These are phyloP conservation scores for Ascosphaera apis DNA, from an alignment of 2,329 filamentous ascomycete species.

Conservation along the genomic window DNA sequence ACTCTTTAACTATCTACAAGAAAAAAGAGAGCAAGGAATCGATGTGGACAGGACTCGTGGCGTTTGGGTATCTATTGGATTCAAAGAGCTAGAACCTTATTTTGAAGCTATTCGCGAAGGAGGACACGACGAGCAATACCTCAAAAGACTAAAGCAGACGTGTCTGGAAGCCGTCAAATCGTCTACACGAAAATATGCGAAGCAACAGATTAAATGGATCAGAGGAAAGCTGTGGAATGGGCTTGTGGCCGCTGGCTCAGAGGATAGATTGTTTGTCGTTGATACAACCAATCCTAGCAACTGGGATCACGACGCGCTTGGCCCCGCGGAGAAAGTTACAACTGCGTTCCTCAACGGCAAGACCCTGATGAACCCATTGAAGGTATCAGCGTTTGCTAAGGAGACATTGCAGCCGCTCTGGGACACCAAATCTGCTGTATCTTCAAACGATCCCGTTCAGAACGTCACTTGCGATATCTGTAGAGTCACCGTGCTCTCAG, in stretches of 20 bases:
- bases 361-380: conserved; percentile 29
- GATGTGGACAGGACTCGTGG: conserved; percentile 51
- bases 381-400: conserved; percentile 34
- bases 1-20: conserved; percentile 26
- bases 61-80: conserved; percentile 93
- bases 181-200: conserved; percentile 72
- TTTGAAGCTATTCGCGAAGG: conserved; percentile 24
- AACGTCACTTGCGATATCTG: conserved; percentile 46
- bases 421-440: conserved; percentile 21
- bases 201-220: conserved; percentile 70
- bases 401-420: conserved; percentile 35
- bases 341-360: conserved; percentile 37
- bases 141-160: conserved; percentile 31
- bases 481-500: conserved; percentile 29
- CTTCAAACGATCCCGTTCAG: conserved; percentile 25
- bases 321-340: conserved; percentile 40
- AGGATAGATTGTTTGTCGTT: conserved; percentile 46
- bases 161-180: conserved; percentile 56
- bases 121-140: conserved; percentile 14
- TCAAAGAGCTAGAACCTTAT: conserved; percentile 69
- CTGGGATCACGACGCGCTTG: conserved; percentile 42
- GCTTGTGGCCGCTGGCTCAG: conserved; percentile 30
- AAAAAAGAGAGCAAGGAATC: conserved; percentile 24
- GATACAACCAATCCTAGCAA: conserved; percentile 47
- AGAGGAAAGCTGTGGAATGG: conserved; percentile 55